Base-by-base conservation (phyloP, 2,329 filamentous ascomycete species). In the Ophiosphaerella narmari region DNA sequence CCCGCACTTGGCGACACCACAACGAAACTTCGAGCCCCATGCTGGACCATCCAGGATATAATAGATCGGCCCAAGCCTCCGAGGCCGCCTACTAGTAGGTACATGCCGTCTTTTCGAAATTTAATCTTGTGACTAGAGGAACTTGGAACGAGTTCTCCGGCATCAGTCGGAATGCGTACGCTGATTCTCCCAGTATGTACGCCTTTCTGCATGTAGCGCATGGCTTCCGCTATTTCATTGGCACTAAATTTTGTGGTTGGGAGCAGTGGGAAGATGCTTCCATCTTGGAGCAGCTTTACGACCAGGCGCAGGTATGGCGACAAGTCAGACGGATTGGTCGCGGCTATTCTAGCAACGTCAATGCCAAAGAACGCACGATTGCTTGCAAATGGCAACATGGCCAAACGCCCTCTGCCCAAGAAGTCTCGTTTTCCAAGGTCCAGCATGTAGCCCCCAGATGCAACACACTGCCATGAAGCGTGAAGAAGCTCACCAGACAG, bases 391-490 rank as follows among this genome's bases (percentile, higher is more conserved):
- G 41, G 11, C 13, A 48, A 39, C 53, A 67, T 52, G 12, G 42
- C 47, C 2, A 65, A 39, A 3, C 41, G 49, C 2, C 26, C 47
- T 1, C 36, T 21, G 3, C 44, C 50, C 0, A 46, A 3, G 5
- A 59, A 14, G 23, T 66, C 62, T 1, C 44, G 26, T 9, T 49
- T 66, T 1, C 61, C 61, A 16, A 68, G 50, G 18, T 68, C 64
- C 3, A 68, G 44, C 34, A 67, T 42, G 0, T 18, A 46, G 1
- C 66, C 66, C 4, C 34, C 49, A 12, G 55, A 13, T 0, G 78
- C 78, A 0, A 82, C 64, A 36, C 75, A 79, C 4, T 68, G 49
- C 59, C 55, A 65, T 0, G 72, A 75, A 0, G 72, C 72, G 7
- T 61, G 54, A 0, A 72, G 50, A 0, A 61, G 31, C 3, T 69